Base-by-base conservation (phyloP, 148 eudicot species). In the Simmondsia chinensis region DNA sequence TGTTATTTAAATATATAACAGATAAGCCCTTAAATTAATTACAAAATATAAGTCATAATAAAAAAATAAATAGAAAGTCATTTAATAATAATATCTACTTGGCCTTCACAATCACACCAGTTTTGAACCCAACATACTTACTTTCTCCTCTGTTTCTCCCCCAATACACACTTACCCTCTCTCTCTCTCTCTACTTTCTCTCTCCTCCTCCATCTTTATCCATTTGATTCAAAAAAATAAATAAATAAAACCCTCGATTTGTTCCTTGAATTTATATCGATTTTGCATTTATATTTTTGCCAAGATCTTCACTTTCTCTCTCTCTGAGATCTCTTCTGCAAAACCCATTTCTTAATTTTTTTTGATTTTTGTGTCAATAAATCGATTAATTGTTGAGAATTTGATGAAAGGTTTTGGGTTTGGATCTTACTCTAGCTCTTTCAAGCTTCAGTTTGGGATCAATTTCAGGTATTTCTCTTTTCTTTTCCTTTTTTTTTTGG, bases 391-490 rank as follows among this genome's bases (percentile, higher is more conserved):
- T n/a, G n/a, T n/a, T n/a, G 22, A 17, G 46, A 48, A 39, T 57
- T 66, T 60, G 57, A 60, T 60, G 66, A 61, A 48, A 49, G 61
- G 47, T 23, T 34, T 24, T 41, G 43, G 38, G 33, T 48, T 54
- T 37, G 35, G 19, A 39, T 6, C 36, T 42, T 48, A 35, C 52
- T 47, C 37, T 56, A 48, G 52, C 72, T 54, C 33, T 30, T 63
- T 30, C 49, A 52, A 58, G 49, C 47, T 46, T 17, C 52, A 22
- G 34, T 58, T 54, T 63, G 44, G 25, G 60, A 68, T 69, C 69
- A 58, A 13, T 63, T 59, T 63, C 65, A 63, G 74, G 74, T 69
- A 38, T 16, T 39, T 10, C 46, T 29, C 33, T 7, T 22, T 41
- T 30, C 20, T 18, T 2, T 44, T 7, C 25, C 17, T 5, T 20